Evolutionary conservation across 1,284 basidiomycete genomes (phyloP), one percentile per base, ranked within the genome.

Genomic region (Cutaneotrichosporon sp.): DNA sequence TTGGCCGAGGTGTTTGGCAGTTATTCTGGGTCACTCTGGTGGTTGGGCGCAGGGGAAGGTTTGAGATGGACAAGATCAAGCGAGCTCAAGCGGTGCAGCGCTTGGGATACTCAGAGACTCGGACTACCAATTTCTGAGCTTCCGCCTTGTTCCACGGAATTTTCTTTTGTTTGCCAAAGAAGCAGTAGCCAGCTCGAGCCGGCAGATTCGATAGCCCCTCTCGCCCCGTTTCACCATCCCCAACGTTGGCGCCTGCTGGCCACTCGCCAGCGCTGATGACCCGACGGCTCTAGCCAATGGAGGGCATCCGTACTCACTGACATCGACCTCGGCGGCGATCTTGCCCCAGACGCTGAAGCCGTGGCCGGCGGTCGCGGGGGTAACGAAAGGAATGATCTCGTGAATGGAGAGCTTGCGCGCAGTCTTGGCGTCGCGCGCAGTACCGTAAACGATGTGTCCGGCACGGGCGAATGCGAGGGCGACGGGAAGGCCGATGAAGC

Each of bases 371-470:
- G 72, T 67, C 1, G 75, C 70, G 31, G 85, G 82, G 16, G 80
- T 80, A 8, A 86, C 72, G 62, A 86, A 61, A 0, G 86, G 85
- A 31, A 83, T 82, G 65, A 87, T 84, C 74, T 86, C 85, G 70
- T 84, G 81, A 14, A 79, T 77, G 1, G 80, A 78, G 2, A 86
- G 78, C 56, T 81, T 80, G 0, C 78, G 81, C 1, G 66, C 70
- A 4, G 60, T 58, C 61, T 82, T 82, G 6, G 67, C 71, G 8
- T 79, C 76, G 5, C 85, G 82, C 0, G 84, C 84, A 14, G 81
- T 75, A 26, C 85, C 85, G 62, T 84, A 85, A 5, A 86, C 85
- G 31, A 82, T 79, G 66, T 86, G 84, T 0, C 85, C 85, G 0
- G 82, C 82, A n/a, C 85, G 82, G 5, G 81, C 76, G 55, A 85